A percentile compares a stretch with the other conserved stretches of the same genome.
Conservation (phyloP, 1,139 yeast genomes). For the Saccharomyces pastorianus region DNA sequence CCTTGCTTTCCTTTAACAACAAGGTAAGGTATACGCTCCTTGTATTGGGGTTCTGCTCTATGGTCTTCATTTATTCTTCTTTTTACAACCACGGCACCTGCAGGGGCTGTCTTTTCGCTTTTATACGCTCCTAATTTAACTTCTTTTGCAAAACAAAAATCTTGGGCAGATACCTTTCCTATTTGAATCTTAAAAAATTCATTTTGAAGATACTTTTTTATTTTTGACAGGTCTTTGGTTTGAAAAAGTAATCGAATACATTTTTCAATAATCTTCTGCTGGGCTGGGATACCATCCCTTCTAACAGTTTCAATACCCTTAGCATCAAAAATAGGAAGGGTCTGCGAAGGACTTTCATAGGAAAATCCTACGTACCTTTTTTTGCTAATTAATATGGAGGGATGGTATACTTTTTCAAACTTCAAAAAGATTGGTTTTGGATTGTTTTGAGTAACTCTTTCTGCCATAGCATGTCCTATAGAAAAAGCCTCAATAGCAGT, state of each 20-base stretch:
- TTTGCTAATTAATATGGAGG: constrained; percentile 73
- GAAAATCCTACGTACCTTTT: constrained; percentile 86
- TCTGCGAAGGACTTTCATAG: constrained; percentile 52
- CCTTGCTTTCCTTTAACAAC: constrained; percentile 63
- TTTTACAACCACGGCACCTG: constrained; percentile 79
- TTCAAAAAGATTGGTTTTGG: constrained; percentile 79
- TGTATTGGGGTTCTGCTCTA: constrained; percentile 75
- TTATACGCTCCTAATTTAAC: constrained; percentile 80
- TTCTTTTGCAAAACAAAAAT: constrained; percentile 87
- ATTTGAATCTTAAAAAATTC: constrained; percentile 60
- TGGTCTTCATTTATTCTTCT: constrained; percentile 55
- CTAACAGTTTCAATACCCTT: constrained; percentile 93
- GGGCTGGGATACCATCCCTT: constrained; percentile 91
- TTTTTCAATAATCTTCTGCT: constrained; percentile 71
- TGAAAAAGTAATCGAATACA: constrained; percentile 62
- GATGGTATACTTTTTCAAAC: constrained; percentile 88
- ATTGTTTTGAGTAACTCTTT: constrained; percentile 51
- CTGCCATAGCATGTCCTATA: constrained; percentile 65
- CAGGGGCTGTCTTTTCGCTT: constrained; percentile 64
- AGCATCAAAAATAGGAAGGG: constrained; percentile 71
- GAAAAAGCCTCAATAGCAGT: constrained; percentile 67
- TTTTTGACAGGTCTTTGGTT: constrained; percentile 58
- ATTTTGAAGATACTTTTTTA: constrained; percentile 53
- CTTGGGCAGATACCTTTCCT: constrained; percentile 61
- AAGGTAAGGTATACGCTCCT: constrained; percentile 81